Percentiles rank a stretch among this genome's conserved stretches.
Evolutionary conservation across 208 protist species (phyloP).

Genomic region (Leishmania amazonensis): DNA sequence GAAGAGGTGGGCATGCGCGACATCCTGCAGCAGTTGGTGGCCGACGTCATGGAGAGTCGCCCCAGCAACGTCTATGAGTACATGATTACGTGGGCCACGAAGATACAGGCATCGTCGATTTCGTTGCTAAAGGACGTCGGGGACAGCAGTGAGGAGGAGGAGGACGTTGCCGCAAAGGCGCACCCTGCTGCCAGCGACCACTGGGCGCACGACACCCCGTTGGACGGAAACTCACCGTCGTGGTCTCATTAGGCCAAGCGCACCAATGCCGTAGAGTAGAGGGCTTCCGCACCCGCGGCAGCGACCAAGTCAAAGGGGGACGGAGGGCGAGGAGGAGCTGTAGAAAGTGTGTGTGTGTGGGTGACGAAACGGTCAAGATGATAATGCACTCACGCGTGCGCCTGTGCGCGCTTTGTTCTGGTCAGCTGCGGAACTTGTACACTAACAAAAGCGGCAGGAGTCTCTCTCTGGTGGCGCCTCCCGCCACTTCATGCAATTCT

Average conservation of each 20-base stretch:
- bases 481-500: neutral
- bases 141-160: neutral
- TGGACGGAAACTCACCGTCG: no score
- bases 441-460: no score
- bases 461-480: neutral
- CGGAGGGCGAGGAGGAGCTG: neutral
- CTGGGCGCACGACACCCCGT: neutral
- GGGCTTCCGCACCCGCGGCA: neutral
- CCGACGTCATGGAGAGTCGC: constrained; percentile 51
- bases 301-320: neutral
- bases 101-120: constrained; percentile 8
- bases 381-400: neutral
- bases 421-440: neutral
- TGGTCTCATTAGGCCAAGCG: neutral
- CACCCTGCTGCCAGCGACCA: neutral
- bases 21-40: constrained; percentile 56
- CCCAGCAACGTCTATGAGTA: constrained; percentile 56
- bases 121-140: neutral
- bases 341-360: neutral
- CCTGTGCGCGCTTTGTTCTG: neutral
- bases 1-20: constrained; percentile 47
- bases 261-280: neutral
- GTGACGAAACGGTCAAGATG: no score
- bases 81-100: constrained; percentile 43
- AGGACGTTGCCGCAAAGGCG: neutral